Evolutionary conservation across 2,329 filamentous ascomycete genomes (phyloP).

Genomic region (Xylariaceae sp.): DNA sequence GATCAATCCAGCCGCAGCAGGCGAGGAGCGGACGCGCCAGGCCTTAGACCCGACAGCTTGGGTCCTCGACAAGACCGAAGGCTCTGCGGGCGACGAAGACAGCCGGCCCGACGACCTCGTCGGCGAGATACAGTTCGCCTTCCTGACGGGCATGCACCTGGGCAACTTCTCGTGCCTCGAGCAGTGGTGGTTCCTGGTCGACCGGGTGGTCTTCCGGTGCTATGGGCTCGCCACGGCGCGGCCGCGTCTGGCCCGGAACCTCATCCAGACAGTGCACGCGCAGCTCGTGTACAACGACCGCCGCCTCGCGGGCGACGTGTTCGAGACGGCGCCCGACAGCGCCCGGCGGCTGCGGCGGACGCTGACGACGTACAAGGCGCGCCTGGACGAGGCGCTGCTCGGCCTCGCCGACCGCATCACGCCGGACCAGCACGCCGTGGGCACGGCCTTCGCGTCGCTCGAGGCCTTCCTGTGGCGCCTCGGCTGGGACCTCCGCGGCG

Average conservation of each 20-base stretch:
- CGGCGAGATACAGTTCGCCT: conserved; percentile 64
- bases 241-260: conserved; percentile 48
- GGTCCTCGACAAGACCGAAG: conserved; percentile 46
- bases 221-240: conserved; percentile 46
- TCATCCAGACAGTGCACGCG: conserved; percentile 55
- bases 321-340: conserved; percentile 41
- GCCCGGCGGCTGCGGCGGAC: conserved; percentile 45
- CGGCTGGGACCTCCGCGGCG: conserved; percentile 59
- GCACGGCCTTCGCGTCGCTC: conserved; percentile 52
- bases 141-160: conserved; percentile 59
- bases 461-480: conserved; percentile 50
- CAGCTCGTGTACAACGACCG: conserved; percentile 58
- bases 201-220: conserved; percentile 55
- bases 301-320: conserved; percentile 50
- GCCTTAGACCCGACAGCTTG: conserved; percentile 48
- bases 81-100: conserved; percentile 22
- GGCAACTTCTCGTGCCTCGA: conserved; percentile 62
- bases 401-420: conserved; percentile 40
- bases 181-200: conserved; percentile 62
- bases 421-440: conserved; percentile 47
- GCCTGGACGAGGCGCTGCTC: conserved; percentile 51
- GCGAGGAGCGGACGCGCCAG: conserved; percentile 35
- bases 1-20: conserved; percentile 31
- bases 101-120: conserved; percentile 48
- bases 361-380: conserved; percentile 57